phyloP scores from a whole-genome alignment of 768 basidiomycete genomes.

The Tylopilus plumbeoviolaceoides region DNA sequence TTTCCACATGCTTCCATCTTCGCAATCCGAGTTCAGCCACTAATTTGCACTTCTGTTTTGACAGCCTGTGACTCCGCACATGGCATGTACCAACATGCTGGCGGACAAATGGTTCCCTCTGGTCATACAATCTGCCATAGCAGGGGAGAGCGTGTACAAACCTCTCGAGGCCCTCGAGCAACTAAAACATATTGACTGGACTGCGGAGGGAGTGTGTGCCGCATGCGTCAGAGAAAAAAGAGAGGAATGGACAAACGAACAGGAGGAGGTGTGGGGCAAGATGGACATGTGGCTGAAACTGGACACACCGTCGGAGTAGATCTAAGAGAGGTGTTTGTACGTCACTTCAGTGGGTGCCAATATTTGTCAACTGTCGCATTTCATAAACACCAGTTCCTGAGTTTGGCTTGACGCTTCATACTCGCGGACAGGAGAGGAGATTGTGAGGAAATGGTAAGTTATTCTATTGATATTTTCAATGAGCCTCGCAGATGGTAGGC shows the following conservation, averaged over 20 bases:
- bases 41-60: not conserved
- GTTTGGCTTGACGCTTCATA: too few species aligned
- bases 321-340: not conserved
- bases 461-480: not conserved
- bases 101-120: conserved; percentile 70
- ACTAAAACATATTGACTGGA: conserved; percentile 60
- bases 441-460: not conserved
- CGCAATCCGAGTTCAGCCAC: not conserved
- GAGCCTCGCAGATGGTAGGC: not conserved
- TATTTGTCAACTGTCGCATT: not conserved
- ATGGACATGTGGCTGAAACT: conserved; percentile 55
- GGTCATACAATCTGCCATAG: conserved; percentile 66
- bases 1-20: not conserved
- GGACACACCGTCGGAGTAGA: conserved; percentile 7
- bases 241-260: conserved; percentile 64
- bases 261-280: conserved; percentile 52
- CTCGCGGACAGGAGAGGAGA: not conserved
- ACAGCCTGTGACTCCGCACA: conserved; percentile 57
- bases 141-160: conserved; percentile 57
- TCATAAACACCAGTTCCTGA: not conserved
- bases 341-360: conserved; percentile 3
- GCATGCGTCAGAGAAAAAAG: conserved; percentile 56
- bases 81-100: conserved; percentile 68
- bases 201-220: conserved; percentile 49
- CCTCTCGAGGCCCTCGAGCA: conserved; percentile 68